Percentiles rank a stretch among this genome's conserved stretches.
phyloP scores from a whole-genome alignment of 2,329 filamentous ascomycete genomes.

The Gaeumannomyces tritici region DNA sequence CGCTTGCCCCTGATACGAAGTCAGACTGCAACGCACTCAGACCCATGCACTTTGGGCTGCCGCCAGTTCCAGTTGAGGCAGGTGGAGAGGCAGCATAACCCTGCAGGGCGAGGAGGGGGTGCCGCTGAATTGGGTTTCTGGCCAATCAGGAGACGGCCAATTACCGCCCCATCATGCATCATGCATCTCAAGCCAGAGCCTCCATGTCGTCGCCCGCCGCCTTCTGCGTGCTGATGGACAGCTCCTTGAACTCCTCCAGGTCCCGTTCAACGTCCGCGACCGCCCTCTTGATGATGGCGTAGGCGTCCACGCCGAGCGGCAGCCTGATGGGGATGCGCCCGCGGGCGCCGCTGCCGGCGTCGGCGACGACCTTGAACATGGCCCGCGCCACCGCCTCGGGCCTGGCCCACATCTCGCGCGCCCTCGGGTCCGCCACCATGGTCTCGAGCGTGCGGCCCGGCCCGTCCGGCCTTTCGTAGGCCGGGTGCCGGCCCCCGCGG shows the following conservation, averaged over 20 bases:
- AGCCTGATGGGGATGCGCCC: conserved; percentile 27
- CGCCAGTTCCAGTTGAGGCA: too few relatives aligned
- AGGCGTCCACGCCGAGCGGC: conserved; percentile 29
- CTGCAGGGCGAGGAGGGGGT: too few relatives aligned
- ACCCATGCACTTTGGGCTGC: too few relatives aligned
- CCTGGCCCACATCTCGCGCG: conserved; percentile 20
- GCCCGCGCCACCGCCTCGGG: conserved; percentile 23
- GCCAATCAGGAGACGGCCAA: too few relatives aligned
- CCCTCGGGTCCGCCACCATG: conserved; percentile 16
- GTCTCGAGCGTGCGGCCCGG: conserved; percentile 19
- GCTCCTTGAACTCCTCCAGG: conserved; percentile 23
- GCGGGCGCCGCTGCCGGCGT: not conserved
- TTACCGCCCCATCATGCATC: too few relatives aligned
- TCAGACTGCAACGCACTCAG: too few relatives aligned
- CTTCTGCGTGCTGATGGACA: conserved; percentile 18
- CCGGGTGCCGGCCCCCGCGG: conserved; percentile 26
- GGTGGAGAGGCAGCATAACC: too few relatives aligned
- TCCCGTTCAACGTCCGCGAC: conserved; percentile 18
- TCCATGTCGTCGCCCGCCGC: too few relatives aligned
- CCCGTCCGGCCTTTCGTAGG: conserved; percentile 23
- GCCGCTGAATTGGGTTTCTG: too few relatives aligned
- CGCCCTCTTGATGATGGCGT: conserved; percentile 21
- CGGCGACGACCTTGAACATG: conserved; percentile 20
- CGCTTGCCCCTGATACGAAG: too few relatives aligned
- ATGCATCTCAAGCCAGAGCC: too few relatives aligned